Evolutionary conservation across 2,329 filamentous ascomycete genomes (phyloP), one percentile per base, ranked within the genome.

Genomic region (Stagonosporopsis cucurbitacearum): DNA sequence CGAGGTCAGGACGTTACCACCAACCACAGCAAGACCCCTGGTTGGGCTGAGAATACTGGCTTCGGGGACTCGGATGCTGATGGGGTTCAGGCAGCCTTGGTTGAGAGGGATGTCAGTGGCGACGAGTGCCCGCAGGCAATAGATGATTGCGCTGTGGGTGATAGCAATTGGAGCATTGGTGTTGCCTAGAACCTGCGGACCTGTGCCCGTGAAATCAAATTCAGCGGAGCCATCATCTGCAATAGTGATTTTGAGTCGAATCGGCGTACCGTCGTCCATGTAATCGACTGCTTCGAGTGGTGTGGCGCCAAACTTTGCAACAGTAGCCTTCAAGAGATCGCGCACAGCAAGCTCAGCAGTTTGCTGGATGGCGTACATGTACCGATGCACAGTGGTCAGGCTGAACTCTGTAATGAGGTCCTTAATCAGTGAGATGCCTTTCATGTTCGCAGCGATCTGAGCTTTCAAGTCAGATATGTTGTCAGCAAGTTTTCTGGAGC

Each of bases 91-190:
- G 41, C 75, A 77, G 20, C 77, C 77, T 56, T 79, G 70, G 57
- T 78, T 78, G 1, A 79, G 65, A 0, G 77, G 77, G 5, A 79
- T 76, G 20, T 78, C 75, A 0, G 58, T 36, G 25, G 66, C 61
- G 17, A 78, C 62, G 1, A 78, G 62, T 17, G 71, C 26, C 11
- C 53, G 69, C 13, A 79, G 63, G n/a, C 62, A 67, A 51, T 78
- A 79, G 50, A 78, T 76, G 39, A 78, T 73, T 25, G 77, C 91
- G 17, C 82, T 87, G 68, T 89, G 92, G 75, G 62, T 64, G 48
- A 78, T 77, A 12, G 73, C 70, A 25, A 73, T 63, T 2, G 76
- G 76, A 15, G 52, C 50, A 44, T 78, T 78, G 42, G 66, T 69
- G 50, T 77, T 77, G 1, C 73, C 73, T 57, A 67, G 73, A 6